A percentile compares a stretch with the other conserved stretches of the same genome.
phyloP scores from a whole-genome alignment of 176 grass and related monocot genomes.

The Chloris gayana region DNA sequence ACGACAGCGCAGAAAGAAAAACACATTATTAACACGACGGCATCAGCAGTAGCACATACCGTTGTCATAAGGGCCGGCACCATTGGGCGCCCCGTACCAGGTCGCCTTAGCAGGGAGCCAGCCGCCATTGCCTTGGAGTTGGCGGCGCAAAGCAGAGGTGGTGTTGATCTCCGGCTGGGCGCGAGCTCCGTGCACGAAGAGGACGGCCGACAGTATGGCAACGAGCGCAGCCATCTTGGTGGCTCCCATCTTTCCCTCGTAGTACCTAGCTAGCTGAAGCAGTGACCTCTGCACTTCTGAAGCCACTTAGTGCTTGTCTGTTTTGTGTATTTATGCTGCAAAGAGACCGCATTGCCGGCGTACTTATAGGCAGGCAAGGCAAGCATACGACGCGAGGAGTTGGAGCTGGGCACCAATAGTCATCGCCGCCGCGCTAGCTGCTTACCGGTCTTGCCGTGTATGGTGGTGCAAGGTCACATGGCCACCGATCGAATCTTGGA shows the following conservation, averaged over 20 bases:
- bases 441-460: conserved; percentile 30
- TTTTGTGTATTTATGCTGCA: conserved; percentile 3
- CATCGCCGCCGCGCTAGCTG: conserved; percentile 17
- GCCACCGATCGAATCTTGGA: conserved; percentile 48
- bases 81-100: conserved; percentile 63
- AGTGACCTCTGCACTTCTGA: too few relatives aligned
- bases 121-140: not conserved
- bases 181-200: not conserved
- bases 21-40: not conserved
- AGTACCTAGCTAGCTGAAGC: too few relatives aligned
- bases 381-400: not conserved
- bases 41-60: conserved; percentile 26
- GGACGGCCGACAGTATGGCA: conserved; percentile 10
- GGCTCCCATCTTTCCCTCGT: not conserved
- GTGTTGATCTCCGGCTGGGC: not conserved
- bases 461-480: conserved; percentile 30
- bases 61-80: conserved; percentile 59
- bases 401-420: conserved; percentile 5
- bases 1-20: not conserved
- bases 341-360: conserved; percentile 5
- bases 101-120: conserved; percentile 53
- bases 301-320: too few relatives aligned
- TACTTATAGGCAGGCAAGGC: conserved; percentile 34
- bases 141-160: conserved; percentile 15
- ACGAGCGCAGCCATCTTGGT: conserved; percentile 17